These are phyloP conservation scores for Rhynchosporium secalis DNA, from an alignment of 2,329 filamentous ascomycete genomes.

Conservation along the genomic window DNA sequence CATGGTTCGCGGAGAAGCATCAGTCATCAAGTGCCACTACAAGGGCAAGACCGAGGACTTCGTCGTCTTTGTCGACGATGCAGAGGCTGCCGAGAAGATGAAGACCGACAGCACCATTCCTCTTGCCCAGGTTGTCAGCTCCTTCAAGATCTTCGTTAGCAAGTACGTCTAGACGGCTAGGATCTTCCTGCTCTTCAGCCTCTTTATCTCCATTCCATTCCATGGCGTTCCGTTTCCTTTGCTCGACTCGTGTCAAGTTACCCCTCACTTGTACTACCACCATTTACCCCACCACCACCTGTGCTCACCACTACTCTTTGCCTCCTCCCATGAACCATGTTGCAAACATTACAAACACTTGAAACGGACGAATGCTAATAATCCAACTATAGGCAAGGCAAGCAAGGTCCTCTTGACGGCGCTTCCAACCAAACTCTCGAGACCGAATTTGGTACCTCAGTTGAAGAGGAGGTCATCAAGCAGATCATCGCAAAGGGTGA, in stretches of 20 bases:
- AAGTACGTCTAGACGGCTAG: slow-evolving; percentile 59
- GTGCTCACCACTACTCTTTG: not conserved
- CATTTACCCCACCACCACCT: slow-evolving; percentile 9
- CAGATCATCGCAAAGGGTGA: slow-evolving; percentile 77
- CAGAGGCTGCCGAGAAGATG: slow-evolving; percentile 75
- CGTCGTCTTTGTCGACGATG: slow-evolving; percentile 63
- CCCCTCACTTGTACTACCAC: slow-evolving; percentile 14
- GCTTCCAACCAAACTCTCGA: slow-evolving; percentile 76
- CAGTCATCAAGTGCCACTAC: slow-evolving; percentile 66
- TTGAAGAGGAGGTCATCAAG: slow-evolving; percentile 78
- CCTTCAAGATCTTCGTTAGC: slow-evolving; percentile 88
- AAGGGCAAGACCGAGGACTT: slow-evolving; percentile 69
- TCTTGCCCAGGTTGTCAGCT: slow-evolving; percentile 79
- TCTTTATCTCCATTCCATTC: slow-evolving; percentile 1
- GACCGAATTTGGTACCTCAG: slow-evolving; percentile 81
- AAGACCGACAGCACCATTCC: slow-evolving; percentile 75
- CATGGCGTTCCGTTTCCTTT: not conserved
- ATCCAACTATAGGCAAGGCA: slow-evolving; percentile 67
- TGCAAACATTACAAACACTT: not conserved
- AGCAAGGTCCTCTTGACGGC: slow-evolving; percentile 74
- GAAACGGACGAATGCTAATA: not conserved
- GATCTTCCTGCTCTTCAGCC: too few relatives aligned
- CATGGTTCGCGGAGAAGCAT: slow-evolving; percentile 58
- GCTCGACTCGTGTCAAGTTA: slow-evolving; percentile 12
- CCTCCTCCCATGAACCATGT: not conserved